These are phyloP conservation scores for Aspergillus puulaauensis DNA, from an alignment of 2,329 filamentous ascomycete species.

Conservation along the genomic window DNA sequence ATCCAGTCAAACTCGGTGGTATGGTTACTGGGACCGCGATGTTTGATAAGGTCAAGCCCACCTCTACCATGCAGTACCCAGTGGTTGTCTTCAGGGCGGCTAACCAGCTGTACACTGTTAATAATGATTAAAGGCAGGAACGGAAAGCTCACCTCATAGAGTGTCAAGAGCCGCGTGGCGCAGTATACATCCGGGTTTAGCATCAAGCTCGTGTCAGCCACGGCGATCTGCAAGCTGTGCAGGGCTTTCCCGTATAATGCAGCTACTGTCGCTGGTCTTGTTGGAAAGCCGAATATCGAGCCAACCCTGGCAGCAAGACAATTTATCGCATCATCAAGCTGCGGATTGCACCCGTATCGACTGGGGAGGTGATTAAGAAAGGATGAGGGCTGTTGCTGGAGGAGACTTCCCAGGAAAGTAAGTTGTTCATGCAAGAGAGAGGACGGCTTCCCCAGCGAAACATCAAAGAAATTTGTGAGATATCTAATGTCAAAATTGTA, in stretches of 20 bases:
- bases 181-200: not conserved
- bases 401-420: not conserved
- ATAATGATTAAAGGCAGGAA: not conserved
- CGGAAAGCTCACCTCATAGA: not conserved
- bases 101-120: not conserved
- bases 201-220: not conserved
- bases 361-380: not conserved
- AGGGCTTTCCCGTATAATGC: not conserved
- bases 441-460: not conserved
- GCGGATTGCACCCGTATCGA: not conserved
- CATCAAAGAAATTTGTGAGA: not conserved
- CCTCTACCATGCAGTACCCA: not conserved
- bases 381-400: not conserved
- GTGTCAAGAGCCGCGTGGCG: not conserved
- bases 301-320: not conserved
- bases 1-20: not conserved
- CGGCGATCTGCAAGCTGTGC: not conserved
- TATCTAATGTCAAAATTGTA: not conserved
- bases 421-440: not conserved
- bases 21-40: not conserved
- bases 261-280: not conserved
- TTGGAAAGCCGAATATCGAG: not conserved
- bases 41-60: not conserved
- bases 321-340: not conserved
- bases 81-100: not conserved